These are phyloP conservation scores for Vigna angularis DNA, from an alignment of 306 rosid species.

Conservation along the genomic window DNA sequence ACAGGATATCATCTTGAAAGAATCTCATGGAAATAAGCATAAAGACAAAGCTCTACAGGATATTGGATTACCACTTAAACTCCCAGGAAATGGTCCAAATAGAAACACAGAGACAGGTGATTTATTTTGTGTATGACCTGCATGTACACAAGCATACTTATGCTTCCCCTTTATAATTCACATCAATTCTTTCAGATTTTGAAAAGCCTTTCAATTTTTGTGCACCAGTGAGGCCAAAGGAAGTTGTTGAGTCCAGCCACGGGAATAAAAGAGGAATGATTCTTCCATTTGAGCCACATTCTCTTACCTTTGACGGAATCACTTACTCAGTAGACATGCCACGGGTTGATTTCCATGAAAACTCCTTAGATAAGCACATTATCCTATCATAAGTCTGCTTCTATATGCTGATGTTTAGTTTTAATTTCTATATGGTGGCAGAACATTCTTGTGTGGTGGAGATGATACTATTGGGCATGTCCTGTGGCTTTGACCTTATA, in stretches of 20 bases:
- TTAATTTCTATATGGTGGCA: no score
- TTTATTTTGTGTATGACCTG: not conserved
- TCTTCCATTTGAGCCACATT: conserved; percentile 83
- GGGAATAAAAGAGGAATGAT: conserved; percentile 65
- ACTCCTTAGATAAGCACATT: not conserved
- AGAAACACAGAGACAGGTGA: conserved; percentile 31
- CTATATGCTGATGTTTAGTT: not conserved
- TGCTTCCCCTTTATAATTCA: not conserved
- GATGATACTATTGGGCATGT: no score
- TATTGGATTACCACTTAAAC: conserved; percentile 26
- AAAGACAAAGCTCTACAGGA: conserved; percentile 22
- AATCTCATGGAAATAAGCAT: conserved; percentile 35
- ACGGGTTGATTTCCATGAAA: conserved; percentile 41
- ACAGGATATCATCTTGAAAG: conserved; percentile 49
- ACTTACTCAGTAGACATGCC: conserved; percentile 85
- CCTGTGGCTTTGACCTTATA: no score
- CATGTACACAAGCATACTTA: not conserved
- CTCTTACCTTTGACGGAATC: conserved; percentile 66
- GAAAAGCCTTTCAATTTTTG: conserved; percentile 1
- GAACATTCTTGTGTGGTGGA: no score
- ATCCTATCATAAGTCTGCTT: not conserved
- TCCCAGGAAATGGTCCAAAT: conserved; percentile 17
- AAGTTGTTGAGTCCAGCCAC: conserved; percentile 24
- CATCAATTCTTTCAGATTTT: not conserved
- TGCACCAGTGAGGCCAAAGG: conserved; percentile 32